Evolutionary conservation across 805 yeast genomes (phyloP), one percentile per base, ranked within the genome.

Genomic region (Cyberlindnera euphorbiae): DNA sequence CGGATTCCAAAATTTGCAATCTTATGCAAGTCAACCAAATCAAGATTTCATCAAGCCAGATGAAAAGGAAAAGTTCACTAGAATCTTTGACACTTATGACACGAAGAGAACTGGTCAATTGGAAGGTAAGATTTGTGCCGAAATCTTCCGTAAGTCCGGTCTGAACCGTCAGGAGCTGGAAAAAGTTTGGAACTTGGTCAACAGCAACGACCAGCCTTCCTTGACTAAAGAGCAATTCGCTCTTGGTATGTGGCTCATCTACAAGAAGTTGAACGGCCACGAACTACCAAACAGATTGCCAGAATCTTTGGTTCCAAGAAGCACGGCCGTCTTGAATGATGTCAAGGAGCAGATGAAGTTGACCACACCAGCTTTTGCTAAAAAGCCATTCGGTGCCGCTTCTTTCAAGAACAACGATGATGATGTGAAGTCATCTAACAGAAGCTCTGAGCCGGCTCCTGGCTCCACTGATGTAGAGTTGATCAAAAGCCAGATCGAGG

Each of bases 211-310:
- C 58, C 72, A 82, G 37, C 96, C 97, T 5, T 78, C 75, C 55
- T 75, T 90, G 47, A 84, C 85, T 57, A 79, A 77, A 52, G 96
- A 90, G 57, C 95, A 87, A 59, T 93, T 90, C 64, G 82, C 96
- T 0, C 88, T 93, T 24, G 97, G 97, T 22, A 93, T 90, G 97
- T 97, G 94, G 68, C 69, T 90, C 41, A 90, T 90, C 29, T 90
- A 93, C 63, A 76, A 96, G 58, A 75, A 90, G 44, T 66, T 90
- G 55, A 89, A 88, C 54, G 97, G 97, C 3, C 77, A 75, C 45
- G 86, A 82, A n/a, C 63, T 93, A 33, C 98, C 98, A 17, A 56
- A 69, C 32, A 67, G 78, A 36, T 70, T 90, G 35, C 97, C 97
- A 3, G 87, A 94, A 3, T 95, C 88, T 54, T 72, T 90, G 45